A percentile compares a stretch with the other conserved stretches of the same genome.
Conservation (phyloP, 78 protist species). For the Emiliania huxleyi region DNA sequence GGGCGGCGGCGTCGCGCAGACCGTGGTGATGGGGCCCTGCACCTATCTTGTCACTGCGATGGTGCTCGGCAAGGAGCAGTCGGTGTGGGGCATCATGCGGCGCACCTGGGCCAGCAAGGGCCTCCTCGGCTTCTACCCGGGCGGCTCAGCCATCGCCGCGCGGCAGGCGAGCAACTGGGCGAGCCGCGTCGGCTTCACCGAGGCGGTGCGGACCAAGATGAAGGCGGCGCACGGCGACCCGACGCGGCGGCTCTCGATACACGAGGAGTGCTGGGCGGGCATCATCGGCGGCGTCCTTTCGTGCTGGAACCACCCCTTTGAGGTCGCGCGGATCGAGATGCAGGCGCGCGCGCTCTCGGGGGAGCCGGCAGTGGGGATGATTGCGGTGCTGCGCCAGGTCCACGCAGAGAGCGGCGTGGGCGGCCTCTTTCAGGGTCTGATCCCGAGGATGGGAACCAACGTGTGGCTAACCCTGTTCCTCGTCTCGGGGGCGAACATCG, state of each 20-base stretch:
- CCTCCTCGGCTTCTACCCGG: background rate
- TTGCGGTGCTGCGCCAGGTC: background rate
- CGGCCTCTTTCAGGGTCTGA: slow-evolving; percentile 17
- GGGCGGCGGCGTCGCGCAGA: background rate
- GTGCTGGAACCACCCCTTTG: slow-evolving; percentile 46
- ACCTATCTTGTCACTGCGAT: background rate
- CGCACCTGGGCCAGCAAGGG: background rate
- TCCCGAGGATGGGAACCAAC: slow-evolving; percentile 31
- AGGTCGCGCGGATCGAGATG: slow-evolving; percentile 34
- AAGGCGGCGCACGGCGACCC: background rate
- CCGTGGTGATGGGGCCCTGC: slow-evolving; percentile 11
- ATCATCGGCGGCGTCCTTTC: slow-evolving; percentile 29
- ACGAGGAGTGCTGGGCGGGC: background rate
- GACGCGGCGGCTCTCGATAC: background rate
- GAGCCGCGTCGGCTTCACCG: slow-evolving; percentile 23
- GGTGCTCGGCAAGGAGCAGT: background rate
- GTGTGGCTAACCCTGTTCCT: slow-evolving; percentile 45
- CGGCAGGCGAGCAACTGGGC: slow-evolving; percentile 47
- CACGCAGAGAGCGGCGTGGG: background rate
- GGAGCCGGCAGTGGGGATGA: background rate
- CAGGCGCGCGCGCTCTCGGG: slow-evolving; percentile 29
- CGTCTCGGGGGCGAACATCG: slow-evolving; percentile 22
- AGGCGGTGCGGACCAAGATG: slow-evolving; percentile 14
- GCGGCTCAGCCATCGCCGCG: background rate
- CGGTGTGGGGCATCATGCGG: background rate